phyloP scores from a whole-genome alignment of 2,329 filamentous ascomycete species.

The Cladosporium halotolerans region DNA sequence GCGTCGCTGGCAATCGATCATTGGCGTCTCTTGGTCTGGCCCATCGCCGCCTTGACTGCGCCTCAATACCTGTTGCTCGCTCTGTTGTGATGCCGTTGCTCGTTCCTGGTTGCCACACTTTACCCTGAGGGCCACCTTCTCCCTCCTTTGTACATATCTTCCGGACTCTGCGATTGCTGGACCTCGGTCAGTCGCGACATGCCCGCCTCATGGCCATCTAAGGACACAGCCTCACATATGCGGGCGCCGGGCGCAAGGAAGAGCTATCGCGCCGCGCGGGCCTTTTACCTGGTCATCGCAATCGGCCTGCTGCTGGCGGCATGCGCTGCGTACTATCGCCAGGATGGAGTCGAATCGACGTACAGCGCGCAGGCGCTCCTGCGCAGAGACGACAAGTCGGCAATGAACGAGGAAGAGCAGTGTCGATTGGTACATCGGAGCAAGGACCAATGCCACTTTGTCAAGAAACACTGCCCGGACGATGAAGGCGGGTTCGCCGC shows the following conservation, averaged over 20 bases:
- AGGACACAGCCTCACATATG: constrained; percentile 3
- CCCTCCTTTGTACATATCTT: background rate
- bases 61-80: background rate
- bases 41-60: background rate
- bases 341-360: background rate
- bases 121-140: background rate
- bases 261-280: constrained; percentile 36
- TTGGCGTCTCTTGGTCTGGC: background rate
- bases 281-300: constrained; percentile 42
- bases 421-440: constrained; percentile 73
- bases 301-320: constrained; percentile 19
- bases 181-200: constrained; percentile 6
- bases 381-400: background rate
- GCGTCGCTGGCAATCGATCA: background rate
- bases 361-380: background rate
- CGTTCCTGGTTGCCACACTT: constrained; percentile 1
- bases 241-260: constrained; percentile 6
- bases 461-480: constrained; percentile 73
- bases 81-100: background rate
- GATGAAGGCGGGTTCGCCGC: constrained; percentile 85
- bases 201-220: constrained; percentile 1
- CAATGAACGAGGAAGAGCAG: constrained; percentile 41
- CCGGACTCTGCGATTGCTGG: background rate
- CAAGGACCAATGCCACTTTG: constrained; percentile 78
- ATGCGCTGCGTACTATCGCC: constrained; percentile 4